Base-by-base conservation (phyloP, 1,284 basidiomycete species). In the Anthracocystis panici-leucophaei region DNA sequence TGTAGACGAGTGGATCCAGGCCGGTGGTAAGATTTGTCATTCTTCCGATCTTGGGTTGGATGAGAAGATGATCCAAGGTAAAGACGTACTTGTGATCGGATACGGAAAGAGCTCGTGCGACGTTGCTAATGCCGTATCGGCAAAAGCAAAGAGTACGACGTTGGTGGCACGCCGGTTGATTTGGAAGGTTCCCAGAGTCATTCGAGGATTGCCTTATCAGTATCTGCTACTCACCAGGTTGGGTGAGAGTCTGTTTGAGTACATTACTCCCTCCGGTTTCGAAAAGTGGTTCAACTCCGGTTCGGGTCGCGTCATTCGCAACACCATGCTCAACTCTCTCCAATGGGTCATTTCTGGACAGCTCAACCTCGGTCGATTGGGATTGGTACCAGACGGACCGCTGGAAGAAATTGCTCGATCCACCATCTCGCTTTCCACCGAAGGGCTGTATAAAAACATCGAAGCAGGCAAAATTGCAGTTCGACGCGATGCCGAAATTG, bases 81-180 rank as follows among this genome's bases (percentile, higher is more conserved):
- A 81, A 52, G 31, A 79, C 31, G 62, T 81, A 0, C n/a, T 82
- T 20, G 72, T 81, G 5, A 56, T 82, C 25, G 80, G 80, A 2
- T 82, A 82, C 48, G 80, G 80, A 9, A 82, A 81, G 59, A 75
- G 71, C 18, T 75, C 79, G 3, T 81, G 79, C 62, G 80, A 82
- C 51, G 58, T 75, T 4, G 77, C 80, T 40, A 76, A 81, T 48
- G 79, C 80, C 18, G 67, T 77, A 1, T 75, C 75, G 4, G 67
- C 48, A 7, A 58, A 41, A 1, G 72, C 80, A 10, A 57, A 60
- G 40, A 25, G 27, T 42, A 65, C 73, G 38, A 82, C 80, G 0
- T 55, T 82, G 6, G 80, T 82, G 2, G 80, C 80, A 5, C 51
- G 79, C 10, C 60, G 79, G 18, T 56, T 82, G 18, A 81, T 81